These are phyloP conservation scores for Davidsoniella neocaledoniae DNA, from an alignment of 2,329 filamentous ascomycete genomes.

Conservation along the genomic window DNA sequence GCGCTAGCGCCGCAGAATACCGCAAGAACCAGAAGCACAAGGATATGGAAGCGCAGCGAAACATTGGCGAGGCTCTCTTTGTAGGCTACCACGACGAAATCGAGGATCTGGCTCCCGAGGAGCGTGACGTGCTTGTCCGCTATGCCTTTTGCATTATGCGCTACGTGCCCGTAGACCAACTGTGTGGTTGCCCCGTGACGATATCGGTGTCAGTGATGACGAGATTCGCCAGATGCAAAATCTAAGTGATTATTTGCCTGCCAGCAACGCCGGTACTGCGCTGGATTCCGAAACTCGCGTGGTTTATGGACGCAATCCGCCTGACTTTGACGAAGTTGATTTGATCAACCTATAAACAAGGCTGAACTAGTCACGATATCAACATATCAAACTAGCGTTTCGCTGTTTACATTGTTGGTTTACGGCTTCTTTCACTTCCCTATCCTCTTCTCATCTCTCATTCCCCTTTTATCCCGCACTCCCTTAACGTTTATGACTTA, in stretches of 20 bases:
- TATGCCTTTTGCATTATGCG: slow-evolving; percentile 85
- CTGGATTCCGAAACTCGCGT: slow-evolving; percentile 71
- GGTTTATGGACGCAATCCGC: slow-evolving; percentile 69
- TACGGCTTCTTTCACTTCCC: too few species aligned
- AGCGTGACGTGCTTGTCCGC: slow-evolving; percentile 69
- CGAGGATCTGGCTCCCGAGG: slow-evolving; percentile 80
- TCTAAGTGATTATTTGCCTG: slow-evolving; percentile 71
- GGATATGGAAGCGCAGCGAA: slow-evolving; percentile 56
- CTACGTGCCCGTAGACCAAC: slow-evolving; percentile 70
- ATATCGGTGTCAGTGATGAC: slow-evolving; percentile 78
- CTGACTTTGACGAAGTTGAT: slow-evolving; percentile 79
- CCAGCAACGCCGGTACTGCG: slow-evolving; percentile 83
- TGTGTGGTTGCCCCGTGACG: slow-evolving; percentile 87
- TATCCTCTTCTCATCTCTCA: too few species aligned
- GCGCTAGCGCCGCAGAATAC: slow-evolving; percentile 28
- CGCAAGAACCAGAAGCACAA: slow-evolving; percentile 31
- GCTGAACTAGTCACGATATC: not conserved
- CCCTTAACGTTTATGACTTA: too few species aligned
- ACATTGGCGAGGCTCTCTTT: slow-evolving; percentile 67
- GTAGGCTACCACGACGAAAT: slow-evolving; percentile 82
- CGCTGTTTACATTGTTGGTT: too few species aligned
- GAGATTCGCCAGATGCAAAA: slow-evolving; percentile 65
- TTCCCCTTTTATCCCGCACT: too few species aligned
- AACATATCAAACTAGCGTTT: too few species aligned
- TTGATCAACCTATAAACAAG: slow-evolving; percentile 54